These are phyloP conservation scores for Phylloporus arenicola DNA, from an alignment of 768 basidiomycete species.

Conservation along the genomic window DNA sequence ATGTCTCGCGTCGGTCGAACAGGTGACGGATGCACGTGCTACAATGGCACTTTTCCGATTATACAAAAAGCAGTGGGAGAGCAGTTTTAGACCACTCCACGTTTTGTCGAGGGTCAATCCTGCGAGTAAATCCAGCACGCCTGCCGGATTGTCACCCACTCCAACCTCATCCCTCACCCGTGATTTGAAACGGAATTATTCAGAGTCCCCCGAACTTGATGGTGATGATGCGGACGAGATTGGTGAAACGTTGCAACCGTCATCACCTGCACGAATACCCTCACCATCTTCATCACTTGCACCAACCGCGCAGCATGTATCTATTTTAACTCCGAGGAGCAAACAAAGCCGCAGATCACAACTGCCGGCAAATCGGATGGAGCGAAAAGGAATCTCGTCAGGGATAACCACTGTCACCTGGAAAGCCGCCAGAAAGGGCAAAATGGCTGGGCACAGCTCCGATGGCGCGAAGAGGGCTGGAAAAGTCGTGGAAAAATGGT, in stretches of 20 bases:
- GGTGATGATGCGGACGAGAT: not conserved
- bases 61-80: constrained; percentile 81
- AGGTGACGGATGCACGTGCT: constrained; percentile 92
- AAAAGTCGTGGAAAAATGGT: constrained; percentile 33
- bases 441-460: not conserved
- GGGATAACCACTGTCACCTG: constrained; percentile 50
- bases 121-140: not conserved
- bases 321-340: not conserved
- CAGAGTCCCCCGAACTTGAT: not conserved
- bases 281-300: not conserved
- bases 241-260: not conserved
- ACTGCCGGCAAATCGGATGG: not conserved
- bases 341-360: not conserved
- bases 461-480: not conserved
- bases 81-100: constrained; percentile 24
- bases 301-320: not conserved
- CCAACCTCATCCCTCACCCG: not conserved
- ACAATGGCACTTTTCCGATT: constrained; percentile 91
- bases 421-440: constrained; percentile 19
- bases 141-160: not conserved
- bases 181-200: constrained; percentile 15
- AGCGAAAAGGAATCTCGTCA: constrained; percentile 57
- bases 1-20: not conserved
- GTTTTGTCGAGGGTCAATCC: not conserved
- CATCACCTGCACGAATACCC: not conserved